A percentile compares a stretch with the other conserved stretches of the same genome.
Evolutionary conservation across 345 rosid genomes (phyloP).

Genomic region (Hibiscus trionum): DNA sequence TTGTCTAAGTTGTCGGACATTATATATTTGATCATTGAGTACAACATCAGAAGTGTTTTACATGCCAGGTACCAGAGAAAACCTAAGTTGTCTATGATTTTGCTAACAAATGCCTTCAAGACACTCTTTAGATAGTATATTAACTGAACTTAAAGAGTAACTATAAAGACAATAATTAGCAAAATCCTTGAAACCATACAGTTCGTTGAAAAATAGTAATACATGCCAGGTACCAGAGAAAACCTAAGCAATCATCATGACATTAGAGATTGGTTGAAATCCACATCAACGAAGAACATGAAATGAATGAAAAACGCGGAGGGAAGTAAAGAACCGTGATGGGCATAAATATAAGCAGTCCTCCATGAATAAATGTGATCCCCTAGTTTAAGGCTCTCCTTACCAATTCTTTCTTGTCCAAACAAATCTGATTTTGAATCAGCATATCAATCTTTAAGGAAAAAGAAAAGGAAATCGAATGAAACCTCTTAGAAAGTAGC

Average conservation of each 20-base stretch:
- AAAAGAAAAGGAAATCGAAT: not conserved
- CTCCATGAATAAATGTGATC: conserved; percentile 94
- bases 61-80: too few species aligned
- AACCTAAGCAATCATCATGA: not conserved
- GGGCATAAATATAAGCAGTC: conserved; percentile 82
- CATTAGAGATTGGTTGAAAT: not conserved
- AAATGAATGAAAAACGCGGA: not conserved
- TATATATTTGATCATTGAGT: too few species aligned
- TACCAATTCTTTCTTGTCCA: conserved; percentile 32
- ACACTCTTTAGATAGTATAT: too few species aligned
- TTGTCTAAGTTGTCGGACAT: conserved; percentile 36
- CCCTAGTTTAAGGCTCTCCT: conserved; percentile 62
- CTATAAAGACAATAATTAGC: too few species aligned
- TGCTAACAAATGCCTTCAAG: too few species aligned
- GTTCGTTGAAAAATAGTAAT: not conserved
- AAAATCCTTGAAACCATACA: not conserved
- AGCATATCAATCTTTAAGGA: not conserved
- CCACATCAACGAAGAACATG: not conserved
- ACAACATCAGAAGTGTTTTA: too few species aligned
- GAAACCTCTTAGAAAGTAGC: conserved; percentile 80
- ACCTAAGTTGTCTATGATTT: too few species aligned
- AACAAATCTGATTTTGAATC: not conserved
- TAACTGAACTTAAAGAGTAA: not conserved
- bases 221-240: not conserved
- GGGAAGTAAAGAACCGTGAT: conserved; percentile 49